A percentile compares a stretch with the other conserved stretches of the same genome.
Evolutionary conservation across 352 stramenopile species (phyloP).

Genomic region (Globisporangium megalacanthum): DNA sequence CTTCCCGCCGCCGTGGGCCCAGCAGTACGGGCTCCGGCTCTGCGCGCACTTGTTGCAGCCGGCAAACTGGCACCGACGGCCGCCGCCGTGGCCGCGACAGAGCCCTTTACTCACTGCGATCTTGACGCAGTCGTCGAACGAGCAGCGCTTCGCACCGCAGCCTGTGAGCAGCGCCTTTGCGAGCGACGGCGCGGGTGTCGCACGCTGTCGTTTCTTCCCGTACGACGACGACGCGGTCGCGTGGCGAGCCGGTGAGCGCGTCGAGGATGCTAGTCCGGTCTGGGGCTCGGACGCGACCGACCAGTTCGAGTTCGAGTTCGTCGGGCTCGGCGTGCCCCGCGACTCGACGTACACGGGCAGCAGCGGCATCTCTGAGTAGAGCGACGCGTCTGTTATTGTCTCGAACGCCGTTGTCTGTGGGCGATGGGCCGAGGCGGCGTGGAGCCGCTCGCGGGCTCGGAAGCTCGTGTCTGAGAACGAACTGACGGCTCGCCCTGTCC

Average conservation of each 20-base stretch:
- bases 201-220: conserved; percentile 41
- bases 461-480: background rate
- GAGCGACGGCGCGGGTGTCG: conserved; percentile 33
- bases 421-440: too few relatives aligned
- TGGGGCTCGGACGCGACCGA: conserved; percentile 4
- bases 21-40: conserved; percentile 68
- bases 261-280: too few relatives aligned
- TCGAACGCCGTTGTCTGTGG: conserved; percentile 3
- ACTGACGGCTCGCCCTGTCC: background rate
- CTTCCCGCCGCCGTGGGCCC: too few relatives aligned
- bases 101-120: conserved; percentile 69
- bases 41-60: conserved; percentile 72
- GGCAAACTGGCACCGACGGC: conserved; percentile 51
- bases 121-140: conserved; percentile 57
- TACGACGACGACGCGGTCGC: conserved; percentile 1
- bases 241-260: conserved; percentile 2
- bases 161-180: conserved; percentile 35
- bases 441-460: too few relatives aligned
- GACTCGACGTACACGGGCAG: background rate
- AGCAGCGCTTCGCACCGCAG: conserved; percentile 64
- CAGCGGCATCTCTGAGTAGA: too few relatives aligned
- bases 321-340: conserved; percentile 5
- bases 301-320: conserved; percentile 5
- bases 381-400: too few relatives aligned
- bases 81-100: conserved; percentile 68